phyloP scores from a whole-genome alignment of 1,139 yeast species.

The Suhomyces ambrosiae region DNA sequence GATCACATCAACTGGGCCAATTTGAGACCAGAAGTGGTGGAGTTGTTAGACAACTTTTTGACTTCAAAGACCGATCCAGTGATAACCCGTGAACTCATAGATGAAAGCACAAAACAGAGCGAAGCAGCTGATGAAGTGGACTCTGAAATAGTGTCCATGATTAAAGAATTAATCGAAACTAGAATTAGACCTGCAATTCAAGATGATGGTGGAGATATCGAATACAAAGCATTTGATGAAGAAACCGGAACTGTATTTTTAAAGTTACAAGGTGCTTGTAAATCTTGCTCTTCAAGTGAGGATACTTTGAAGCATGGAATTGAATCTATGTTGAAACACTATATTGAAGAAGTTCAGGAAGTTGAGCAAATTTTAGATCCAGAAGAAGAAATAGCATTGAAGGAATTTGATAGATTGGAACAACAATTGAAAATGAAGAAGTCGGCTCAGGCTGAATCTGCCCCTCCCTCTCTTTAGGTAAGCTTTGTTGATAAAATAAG shows the following conservation, averaged over 20 bases:
- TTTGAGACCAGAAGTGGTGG: constrained; percentile 48
- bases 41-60: constrained; percentile 41
- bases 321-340: constrained; percentile 82
- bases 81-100: constrained; percentile 50
- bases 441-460: constrained; percentile 17
- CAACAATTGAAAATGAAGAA: constrained; percentile 31
- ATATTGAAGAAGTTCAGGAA: constrained; percentile 77
- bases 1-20: constrained; percentile 51
- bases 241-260: constrained; percentile 70
- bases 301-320: constrained; percentile 82
- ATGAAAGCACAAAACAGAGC: constrained; percentile 41
- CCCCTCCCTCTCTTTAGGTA: constrained; percentile 36
- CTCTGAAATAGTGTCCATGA: constrained; percentile 56
- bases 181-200: constrained; percentile 67
- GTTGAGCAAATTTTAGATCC: constrained; percentile 66
- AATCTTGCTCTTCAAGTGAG: constrained; percentile 74
- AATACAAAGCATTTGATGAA: constrained; percentile 68
- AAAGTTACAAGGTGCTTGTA: constrained; percentile 81
- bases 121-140: constrained; percentile 43
- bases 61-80: constrained; percentile 48
- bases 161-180: constrained; percentile 61
- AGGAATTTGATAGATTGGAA: constrained; percentile 73
- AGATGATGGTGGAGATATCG: constrained; percentile 85
- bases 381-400: constrained; percentile 54
- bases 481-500: background rate